These are phyloP conservation scores for Agrostemma githago DNA, from an alignment of 148 eudicot genomes.

Conservation along the genomic window DNA sequence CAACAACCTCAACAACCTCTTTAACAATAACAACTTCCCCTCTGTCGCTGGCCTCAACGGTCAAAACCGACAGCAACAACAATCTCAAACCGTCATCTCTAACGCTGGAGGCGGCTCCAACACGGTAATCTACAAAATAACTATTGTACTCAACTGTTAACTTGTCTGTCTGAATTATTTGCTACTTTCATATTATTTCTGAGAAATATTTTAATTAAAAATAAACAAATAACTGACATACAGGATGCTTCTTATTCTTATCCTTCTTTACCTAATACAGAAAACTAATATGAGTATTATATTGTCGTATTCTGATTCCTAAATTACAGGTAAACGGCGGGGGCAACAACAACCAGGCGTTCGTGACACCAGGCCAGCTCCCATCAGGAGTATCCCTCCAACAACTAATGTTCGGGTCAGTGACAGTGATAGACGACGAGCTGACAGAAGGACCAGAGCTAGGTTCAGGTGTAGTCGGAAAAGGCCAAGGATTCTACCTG, in stretches of 20 bases:
- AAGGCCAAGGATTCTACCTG: conserved; percentile 76
- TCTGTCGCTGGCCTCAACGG: conserved; percentile 70
- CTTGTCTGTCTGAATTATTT: too few species aligned
- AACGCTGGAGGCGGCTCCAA: conserved; percentile 41
- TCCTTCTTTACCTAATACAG: too few species aligned
- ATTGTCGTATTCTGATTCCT: too few species aligned
- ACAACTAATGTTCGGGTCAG: conserved; percentile 82
- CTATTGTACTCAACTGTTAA: too few species aligned
- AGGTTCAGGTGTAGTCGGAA: conserved; percentile 60
- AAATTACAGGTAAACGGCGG: neutral
- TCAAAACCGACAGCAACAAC: conserved; percentile 34
- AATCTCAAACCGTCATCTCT: conserved; percentile 42
- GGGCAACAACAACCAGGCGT: conserved; percentile 55
- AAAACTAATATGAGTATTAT: too few species aligned
- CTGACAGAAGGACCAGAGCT: conserved; percentile 83
- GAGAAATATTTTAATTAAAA: too few species aligned
- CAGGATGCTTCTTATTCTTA: too few species aligned
- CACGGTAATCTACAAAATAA: conserved; percentile 25
- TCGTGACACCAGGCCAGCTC: conserved; percentile 86
- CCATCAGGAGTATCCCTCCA: conserved; percentile 70
- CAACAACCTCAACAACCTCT: conserved; percentile 47
- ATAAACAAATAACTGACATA: too few species aligned
- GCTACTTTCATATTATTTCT: too few species aligned
- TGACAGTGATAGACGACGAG: conserved; percentile 87
- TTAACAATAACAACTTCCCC: conserved; percentile 83